These are phyloP conservation scores for Tolypocladium pustulatum DNA, from an alignment of 2,329 filamentous ascomycete species.

Conservation along the genomic window DNA sequence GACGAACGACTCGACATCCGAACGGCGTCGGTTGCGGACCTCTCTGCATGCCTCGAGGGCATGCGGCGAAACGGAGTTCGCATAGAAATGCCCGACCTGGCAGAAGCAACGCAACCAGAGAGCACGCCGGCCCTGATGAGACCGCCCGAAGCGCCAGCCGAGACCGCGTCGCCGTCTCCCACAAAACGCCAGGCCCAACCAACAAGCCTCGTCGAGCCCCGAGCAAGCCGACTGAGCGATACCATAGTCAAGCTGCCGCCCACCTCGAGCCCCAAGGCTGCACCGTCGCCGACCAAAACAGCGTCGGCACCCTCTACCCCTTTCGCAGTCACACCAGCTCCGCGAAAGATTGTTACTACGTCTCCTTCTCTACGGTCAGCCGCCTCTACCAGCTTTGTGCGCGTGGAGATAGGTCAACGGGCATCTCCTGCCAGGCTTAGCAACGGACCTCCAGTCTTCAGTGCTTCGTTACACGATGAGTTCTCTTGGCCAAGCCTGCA, in stretches of 20 bases:
- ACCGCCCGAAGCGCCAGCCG: conserved; percentile 10
- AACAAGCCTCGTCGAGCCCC: conserved; percentile 14
- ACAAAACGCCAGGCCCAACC: conserved; percentile 18
- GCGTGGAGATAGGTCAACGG: neutral
- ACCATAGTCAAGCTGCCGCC: conserved; percentile 19
- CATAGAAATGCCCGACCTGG: conserved; percentile 15
- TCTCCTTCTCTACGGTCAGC: neutral
- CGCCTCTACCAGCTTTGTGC: neutral
- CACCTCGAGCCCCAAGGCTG: conserved; percentile 9
- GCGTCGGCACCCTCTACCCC: conserved; percentile 15
- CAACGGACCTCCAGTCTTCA: neutral
- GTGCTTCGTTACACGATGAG: neutral
- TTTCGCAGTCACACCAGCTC: conserved; percentile 6
- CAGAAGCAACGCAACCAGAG: conserved; percentile 17
- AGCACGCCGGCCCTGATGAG: conserved; percentile 12
- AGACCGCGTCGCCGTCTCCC: conserved; percentile 20
- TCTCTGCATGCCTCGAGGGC: conserved; percentile 9
- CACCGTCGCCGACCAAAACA: conserved; percentile 20
- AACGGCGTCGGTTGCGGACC: conserved; percentile 15
- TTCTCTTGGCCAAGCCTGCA: neutral
- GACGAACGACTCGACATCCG: conserved; percentile 12
- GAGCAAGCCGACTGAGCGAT: conserved; percentile 15
- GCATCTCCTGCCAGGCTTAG: neutral
- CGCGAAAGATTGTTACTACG: neutral
- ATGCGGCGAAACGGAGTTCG: conserved; percentile 11